Conservation (phyloP, 306 rosid genomes). For the Dryas octopetala region DNA sequence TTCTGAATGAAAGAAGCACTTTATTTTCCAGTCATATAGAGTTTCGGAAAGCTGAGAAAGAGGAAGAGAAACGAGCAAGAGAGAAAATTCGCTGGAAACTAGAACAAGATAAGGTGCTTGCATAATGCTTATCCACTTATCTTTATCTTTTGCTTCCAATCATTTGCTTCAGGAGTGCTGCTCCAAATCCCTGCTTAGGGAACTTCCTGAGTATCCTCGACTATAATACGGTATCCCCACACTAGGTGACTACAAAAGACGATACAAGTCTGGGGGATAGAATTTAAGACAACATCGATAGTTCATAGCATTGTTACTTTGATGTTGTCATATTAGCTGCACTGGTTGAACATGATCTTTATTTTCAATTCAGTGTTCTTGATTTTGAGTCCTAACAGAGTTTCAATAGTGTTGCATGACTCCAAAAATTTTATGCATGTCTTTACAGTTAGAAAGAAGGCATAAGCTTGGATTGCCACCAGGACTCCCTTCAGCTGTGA, state of each 20-base stretch:
- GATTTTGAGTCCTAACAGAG: background rate
- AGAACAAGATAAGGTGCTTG: conserved; percentile 79
- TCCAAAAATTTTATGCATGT: conserved; percentile 14
- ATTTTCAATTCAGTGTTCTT: background rate
- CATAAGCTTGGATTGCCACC: conserved; percentile 39
- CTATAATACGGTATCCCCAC: background rate
- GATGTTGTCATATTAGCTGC: background rate
- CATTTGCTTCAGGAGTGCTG: background rate
- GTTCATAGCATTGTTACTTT: background rate
- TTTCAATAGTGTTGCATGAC: background rate
- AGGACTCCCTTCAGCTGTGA: conserved; percentile 21
- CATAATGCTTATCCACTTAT: conserved; percentile 10
- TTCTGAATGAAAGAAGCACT: conserved; percentile 10
- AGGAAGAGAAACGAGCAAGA: conserved; percentile 77
- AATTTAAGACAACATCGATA: background rate
- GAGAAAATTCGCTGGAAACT: conserved; percentile 52
- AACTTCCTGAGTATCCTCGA: background rate
- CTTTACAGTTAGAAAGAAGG: conserved; percentile 59
- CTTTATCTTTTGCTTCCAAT: background rate
- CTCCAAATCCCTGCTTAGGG: background rate
- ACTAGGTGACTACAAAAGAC: background rate
- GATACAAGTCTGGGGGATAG: background rate
- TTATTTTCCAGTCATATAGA: conserved; percentile 42
- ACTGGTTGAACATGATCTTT: conserved; percentile 2
- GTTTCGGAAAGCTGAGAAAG: conserved; percentile 56